Evolutionary conservation across 225 moss, liverwort and hornwort species (phyloP).

Genomic region (Polytrichum formosum): DNA sequence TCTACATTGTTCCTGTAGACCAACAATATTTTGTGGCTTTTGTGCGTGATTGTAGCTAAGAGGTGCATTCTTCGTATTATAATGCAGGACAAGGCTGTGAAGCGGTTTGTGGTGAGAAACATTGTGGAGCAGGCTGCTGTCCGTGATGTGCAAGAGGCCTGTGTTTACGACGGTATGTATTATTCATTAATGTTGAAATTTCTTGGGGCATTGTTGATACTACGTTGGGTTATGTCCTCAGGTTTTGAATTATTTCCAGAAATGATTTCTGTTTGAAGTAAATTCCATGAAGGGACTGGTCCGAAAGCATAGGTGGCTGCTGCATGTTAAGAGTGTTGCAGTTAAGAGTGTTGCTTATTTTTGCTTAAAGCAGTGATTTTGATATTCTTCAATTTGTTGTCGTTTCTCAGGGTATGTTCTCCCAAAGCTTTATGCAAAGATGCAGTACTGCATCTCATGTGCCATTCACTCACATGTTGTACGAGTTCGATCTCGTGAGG

Average conservation of each 20-base stretch:
- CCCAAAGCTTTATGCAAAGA: constrained; percentile 87
- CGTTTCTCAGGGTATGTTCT: constrained; percentile 65
- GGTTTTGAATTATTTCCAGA: no score
- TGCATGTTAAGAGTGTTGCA: no score
- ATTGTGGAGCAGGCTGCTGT: constrained; percentile 96
- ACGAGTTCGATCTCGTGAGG: constrained; percentile 78
- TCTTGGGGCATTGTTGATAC: not conserved
- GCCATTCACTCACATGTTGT: constrained; percentile 90
- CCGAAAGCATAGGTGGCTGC: no score
- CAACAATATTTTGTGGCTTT: no score
- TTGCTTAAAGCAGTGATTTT: no score
- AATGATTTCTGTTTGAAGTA: no score
- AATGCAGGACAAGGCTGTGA: constrained; percentile 87
- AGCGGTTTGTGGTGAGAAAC: constrained; percentile 89
- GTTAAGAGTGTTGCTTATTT: no score
- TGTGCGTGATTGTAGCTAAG: no score
- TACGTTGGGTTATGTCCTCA: not conserved
- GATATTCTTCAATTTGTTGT: no score
- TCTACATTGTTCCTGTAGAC: no score
- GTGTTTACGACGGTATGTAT: constrained; percentile 72
- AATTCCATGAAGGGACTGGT: no score
- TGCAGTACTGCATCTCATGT: constrained; percentile 86
- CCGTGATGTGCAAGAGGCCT: constrained; percentile 94
- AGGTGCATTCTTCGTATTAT: no score
- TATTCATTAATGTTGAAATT: not conserved